Base-by-base conservation (phyloP, 2,329 filamentous ascomycete genomes). In the Hysterium pulicare region DNA sequence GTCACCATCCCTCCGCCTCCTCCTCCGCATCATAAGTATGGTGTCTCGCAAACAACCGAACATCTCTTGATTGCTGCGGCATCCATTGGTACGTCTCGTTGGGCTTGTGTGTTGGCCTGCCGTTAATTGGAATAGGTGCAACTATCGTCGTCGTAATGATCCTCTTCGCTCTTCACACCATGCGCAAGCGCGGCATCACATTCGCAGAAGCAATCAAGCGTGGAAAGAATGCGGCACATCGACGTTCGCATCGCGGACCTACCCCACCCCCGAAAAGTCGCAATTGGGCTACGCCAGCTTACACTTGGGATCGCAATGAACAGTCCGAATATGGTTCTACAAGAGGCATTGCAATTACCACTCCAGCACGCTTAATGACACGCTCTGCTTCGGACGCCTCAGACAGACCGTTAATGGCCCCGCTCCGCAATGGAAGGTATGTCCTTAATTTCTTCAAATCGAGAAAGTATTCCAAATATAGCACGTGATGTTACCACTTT, bases 21-120 rank as follows among this genome's bases (percentile, higher is more conserved):
- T n/a, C 43, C 38, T 30, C 38, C 45, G 24, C 49, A 49, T 23
- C 44, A 48, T n/a, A 49, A 48, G 31, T 45, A 50, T 19, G 55
- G 57, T n/a, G 56, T 68, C 23, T 67, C 65, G 6, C 54, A 62
- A 30, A 59, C 59, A 6, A 68, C 65, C n/a, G 55, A 67, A 41
- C 66, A 69, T 40, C 42, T 66, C 45, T 59, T 69, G 22, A 69
- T 69, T 21, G 66, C 66, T 40, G 65, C 64, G 43, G 66, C 64
- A 7, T 67, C 66, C n/a, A 68, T 69, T 42, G 65, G 65, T 64
- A 28, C 7, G 32, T 30, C 26, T 10, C 26, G 9, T 30, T 10
- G 10, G 26, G n/a, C n/a, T 30, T n/a, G 26, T 30, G 26, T 10
- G 26, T n/a, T 30, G 26, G n/a, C 26, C 9, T 30, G 26, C 9